Evolutionary conservation across 371 early-diverging fungal species (phyloP).

Genomic region (Catenaria anguillulae): DNA sequence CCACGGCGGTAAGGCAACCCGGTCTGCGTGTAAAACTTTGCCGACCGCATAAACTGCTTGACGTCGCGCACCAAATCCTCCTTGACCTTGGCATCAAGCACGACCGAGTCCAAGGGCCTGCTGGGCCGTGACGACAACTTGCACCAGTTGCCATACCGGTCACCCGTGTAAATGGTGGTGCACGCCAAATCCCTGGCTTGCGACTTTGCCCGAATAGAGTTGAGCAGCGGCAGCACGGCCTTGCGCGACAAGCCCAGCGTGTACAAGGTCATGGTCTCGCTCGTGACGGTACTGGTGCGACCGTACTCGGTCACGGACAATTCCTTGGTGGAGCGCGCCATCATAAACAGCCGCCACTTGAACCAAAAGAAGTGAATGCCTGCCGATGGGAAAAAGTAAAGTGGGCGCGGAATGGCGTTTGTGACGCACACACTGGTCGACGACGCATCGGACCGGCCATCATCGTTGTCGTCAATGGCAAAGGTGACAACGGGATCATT

Average conservation of each 20-base stretch:
- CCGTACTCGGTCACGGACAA: neutral
- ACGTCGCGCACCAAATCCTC: constrained; percentile 18
- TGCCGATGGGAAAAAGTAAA: constrained; percentile 46
- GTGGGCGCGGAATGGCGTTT: too few species aligned
- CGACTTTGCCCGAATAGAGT: constrained; percentile 35
- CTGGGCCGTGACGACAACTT: constrained; percentile 31
- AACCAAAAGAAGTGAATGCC: constrained; percentile 44
- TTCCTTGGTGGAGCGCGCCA: constrained; percentile 28
- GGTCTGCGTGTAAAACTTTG: constrained; percentile 23
- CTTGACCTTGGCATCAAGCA: constrained; percentile 43
- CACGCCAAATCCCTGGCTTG: constrained; percentile 40
- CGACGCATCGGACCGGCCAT: constrained; percentile 12
- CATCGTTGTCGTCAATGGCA: constrained; percentile 27
- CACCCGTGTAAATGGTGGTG: constrained; percentile 50
- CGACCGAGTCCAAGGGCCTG: constrained; percentile 45
- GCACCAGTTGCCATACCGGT: constrained; percentile 50
- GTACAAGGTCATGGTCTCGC: constrained; percentile 41
- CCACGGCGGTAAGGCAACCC: constrained; percentile 26
- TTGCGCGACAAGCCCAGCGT: constrained; percentile 40
- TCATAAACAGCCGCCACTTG: constrained; percentile 37
- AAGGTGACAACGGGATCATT: too few species aligned
- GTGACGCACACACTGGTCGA: too few species aligned
- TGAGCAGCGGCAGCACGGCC: constrained; percentile 34
- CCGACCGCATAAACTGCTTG: constrained; percentile 16
- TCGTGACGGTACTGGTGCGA: neutral